These are phyloP conservation scores for Hypericum androsaemum DNA, from an alignment of 345 rosid species.

Conservation along the genomic window DNA sequence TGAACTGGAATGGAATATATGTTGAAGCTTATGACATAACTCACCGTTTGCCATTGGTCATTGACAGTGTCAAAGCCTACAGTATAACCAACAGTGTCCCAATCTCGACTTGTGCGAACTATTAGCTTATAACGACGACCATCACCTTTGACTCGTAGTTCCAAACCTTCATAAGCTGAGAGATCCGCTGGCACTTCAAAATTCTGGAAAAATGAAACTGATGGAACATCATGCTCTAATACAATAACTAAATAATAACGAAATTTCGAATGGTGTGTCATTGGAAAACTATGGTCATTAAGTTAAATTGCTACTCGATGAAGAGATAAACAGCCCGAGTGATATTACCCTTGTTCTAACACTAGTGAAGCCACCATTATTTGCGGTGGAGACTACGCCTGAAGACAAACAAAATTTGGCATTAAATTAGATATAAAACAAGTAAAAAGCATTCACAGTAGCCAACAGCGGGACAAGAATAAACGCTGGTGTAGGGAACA, in stretches of 20 bases:
- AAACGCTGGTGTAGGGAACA: neutral
- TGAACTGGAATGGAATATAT: neutral
- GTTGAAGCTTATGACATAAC: conserved; percentile 12
- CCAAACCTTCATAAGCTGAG: conserved; percentile 87
- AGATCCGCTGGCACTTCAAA: conserved; percentile 65
- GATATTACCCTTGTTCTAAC: conserved; percentile 61
- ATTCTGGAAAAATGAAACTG: conserved; percentile 40
- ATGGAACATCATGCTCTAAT: neutral
- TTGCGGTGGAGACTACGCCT: conserved; percentile 85
- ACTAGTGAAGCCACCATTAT: conserved; percentile 92
- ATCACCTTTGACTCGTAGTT: conserved; percentile 67
- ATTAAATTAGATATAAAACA: neutral
- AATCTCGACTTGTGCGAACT: conserved; percentile 60
- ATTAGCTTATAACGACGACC: conserved; percentile 82
- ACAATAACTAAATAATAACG: too few species aligned
- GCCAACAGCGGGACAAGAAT: too few species aligned
- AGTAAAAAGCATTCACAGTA: conserved; percentile 2
- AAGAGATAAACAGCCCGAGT: neutral
- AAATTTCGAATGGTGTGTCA: too few species aligned
- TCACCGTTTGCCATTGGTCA: conserved; percentile 88
- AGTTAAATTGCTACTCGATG: conserved; percentile 7
- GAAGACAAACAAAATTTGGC: conserved; percentile 10
- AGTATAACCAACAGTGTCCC: conserved; percentile 93
- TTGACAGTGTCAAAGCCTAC: conserved; percentile 61
- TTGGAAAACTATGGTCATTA: neutral